Evolutionary conservation across 2,329 filamentous ascomycete genomes (phyloP).

Genomic region (Diplodia sapinea): DNA sequence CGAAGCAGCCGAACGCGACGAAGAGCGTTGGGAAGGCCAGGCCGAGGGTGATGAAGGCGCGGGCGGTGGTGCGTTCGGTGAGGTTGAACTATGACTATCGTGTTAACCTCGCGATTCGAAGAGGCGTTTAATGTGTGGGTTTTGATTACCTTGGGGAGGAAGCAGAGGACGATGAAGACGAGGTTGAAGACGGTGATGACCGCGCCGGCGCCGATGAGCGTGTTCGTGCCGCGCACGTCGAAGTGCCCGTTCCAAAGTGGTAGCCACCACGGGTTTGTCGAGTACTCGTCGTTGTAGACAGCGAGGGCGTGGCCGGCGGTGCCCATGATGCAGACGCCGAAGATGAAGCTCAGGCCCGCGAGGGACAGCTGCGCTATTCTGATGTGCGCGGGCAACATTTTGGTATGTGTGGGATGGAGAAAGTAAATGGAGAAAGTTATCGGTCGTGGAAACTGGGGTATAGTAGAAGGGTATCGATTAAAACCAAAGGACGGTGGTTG

Average conservation of each 20-base stretch:
- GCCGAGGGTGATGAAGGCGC: slow-evolving; percentile 46
- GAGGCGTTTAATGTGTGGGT: neutral
- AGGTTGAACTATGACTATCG: slow-evolving; percentile 40
- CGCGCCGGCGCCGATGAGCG: slow-evolving; percentile 48
- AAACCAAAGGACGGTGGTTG: neutral
- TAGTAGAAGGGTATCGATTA: slow-evolving; percentile 2
- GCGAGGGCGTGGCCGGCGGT: slow-evolving; percentile 52
- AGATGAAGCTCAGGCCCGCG: slow-evolving; percentile 47
- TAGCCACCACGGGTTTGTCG: slow-evolving; percentile 55
- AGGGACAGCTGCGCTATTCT: slow-evolving; percentile 44
- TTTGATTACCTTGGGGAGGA: slow-evolving; percentile 44
- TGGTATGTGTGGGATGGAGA: slow-evolving; percentile 36
- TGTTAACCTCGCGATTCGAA: too few species aligned
- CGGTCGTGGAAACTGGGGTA: neutral
- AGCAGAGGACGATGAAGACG: slow-evolving; percentile 42
- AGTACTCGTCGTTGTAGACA: slow-evolving; percentile 51
- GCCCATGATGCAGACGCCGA: slow-evolving; percentile 48
- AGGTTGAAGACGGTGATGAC: slow-evolving; percentile 49
- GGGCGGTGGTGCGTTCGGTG: slow-evolving; percentile 45
- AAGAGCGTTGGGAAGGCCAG: slow-evolving; percentile 47
- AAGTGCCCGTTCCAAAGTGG: slow-evolving; percentile 57
- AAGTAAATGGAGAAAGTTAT: neutral
- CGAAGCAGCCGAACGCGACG: slow-evolving; percentile 49
- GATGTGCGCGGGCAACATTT: slow-evolving; percentile 47
- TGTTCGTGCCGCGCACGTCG: slow-evolving; percentile 51